Percentiles rank a stretch among this genome's conserved stretches.
phyloP scores from a whole-genome alignment of 1,139 yeast species.

The Candida glucosophila region DNA sequence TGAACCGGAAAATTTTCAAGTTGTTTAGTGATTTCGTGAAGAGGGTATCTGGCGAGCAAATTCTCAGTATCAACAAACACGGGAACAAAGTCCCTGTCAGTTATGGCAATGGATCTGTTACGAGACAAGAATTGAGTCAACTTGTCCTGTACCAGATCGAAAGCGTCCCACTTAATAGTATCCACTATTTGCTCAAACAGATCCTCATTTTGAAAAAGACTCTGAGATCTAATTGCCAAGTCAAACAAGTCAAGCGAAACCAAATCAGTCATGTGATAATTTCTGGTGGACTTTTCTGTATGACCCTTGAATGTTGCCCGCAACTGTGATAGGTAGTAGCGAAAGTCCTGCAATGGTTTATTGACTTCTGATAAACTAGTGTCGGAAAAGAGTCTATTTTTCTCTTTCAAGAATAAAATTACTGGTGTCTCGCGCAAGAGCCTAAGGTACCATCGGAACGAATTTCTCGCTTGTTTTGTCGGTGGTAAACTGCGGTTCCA shows the following conservation, averaged over 20 bases:
- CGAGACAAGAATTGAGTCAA: conserved; percentile 6
- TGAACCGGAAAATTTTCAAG: conserved; percentile 4
- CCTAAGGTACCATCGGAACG: conserved; percentile 22
- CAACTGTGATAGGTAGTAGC: conserved; percentile 8
- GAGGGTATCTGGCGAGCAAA: conserved; percentile 4
- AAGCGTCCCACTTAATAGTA: conserved; percentile 5
- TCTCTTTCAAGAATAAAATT: conserved; percentile 21
- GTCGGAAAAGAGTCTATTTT: conserved; percentile 20
- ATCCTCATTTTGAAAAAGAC: conserved; percentile 2
- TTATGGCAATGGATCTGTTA: conserved; percentile 4
- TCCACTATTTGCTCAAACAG: conserved; percentile 2
- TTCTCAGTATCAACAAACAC: conserved; percentile 1
- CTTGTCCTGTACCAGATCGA: conserved; percentile 5
- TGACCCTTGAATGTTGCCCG: conserved; percentile 4
- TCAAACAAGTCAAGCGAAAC: conserved; percentile 19
- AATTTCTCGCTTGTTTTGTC: conserved; percentile 7
- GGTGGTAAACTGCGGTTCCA: conserved; percentile 13
- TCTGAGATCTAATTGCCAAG: conserved; percentile 15
- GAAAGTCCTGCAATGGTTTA: conserved; percentile 12
- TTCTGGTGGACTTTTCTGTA: conserved; percentile 4
- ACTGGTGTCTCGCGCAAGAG: conserved; percentile 24
- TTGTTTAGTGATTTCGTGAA: conserved; percentile 1
- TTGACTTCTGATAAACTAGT: conserved; percentile 18
- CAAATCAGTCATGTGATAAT: conserved; percentile 24
- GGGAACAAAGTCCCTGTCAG: conserved; percentile 2